These are phyloP conservation scores for Cytospora leucostoma DNA, from an alignment of 2,329 filamentous ascomycete species.

Conservation along the genomic window DNA sequence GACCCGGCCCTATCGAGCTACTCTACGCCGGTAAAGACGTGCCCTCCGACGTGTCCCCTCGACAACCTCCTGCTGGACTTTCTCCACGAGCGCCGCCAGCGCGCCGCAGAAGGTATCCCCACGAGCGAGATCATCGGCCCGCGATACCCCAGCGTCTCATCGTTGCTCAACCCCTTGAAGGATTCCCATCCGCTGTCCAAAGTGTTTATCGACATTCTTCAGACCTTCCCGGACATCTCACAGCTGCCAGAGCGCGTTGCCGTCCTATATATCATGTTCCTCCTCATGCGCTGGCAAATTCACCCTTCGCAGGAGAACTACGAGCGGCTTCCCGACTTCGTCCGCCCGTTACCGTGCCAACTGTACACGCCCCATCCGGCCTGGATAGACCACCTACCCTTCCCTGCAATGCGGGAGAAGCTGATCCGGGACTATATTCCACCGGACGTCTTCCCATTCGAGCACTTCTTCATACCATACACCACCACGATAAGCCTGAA, in stretches of 20 bases:
- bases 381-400: conserved; percentile 83
- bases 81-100: conserved; percentile 66
- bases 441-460: conserved; percentile 61
- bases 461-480: conserved; percentile 82
- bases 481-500: conserved; percentile 75
- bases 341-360: conserved; percentile 67
- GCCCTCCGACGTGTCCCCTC: conserved; percentile 70
- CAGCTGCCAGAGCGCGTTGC: conserved; percentile 81
- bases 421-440: conserved; percentile 53
- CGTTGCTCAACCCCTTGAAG: conserved; percentile 71
- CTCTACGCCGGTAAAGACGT: conserved; percentile 56
- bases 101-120: conserved; percentile 65
- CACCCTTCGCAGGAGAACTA: conserved; percentile 78
- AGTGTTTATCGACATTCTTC: conserved; percentile 81
- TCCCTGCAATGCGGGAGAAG: conserved; percentile 72
- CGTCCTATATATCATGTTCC: conserved; percentile 83
- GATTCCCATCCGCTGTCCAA: conserved; percentile 77
- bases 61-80: conserved; percentile 82
- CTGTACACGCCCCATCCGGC: conserved; percentile 68
- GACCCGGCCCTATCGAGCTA: conserved; percentile 20
- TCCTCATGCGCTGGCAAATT: conserved; percentile 84
- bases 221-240: conserved; percentile 78
- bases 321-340: conserved; percentile 73
- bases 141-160: conserved; percentile 76
- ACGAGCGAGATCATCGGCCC: conserved; percentile 71